Percentiles rank a stretch among this genome's conserved stretches.
Evolutionary conservation across 768 basidiomycete genomes (phyloP).

Genomic region (Mycena sanguinolenta): DNA sequence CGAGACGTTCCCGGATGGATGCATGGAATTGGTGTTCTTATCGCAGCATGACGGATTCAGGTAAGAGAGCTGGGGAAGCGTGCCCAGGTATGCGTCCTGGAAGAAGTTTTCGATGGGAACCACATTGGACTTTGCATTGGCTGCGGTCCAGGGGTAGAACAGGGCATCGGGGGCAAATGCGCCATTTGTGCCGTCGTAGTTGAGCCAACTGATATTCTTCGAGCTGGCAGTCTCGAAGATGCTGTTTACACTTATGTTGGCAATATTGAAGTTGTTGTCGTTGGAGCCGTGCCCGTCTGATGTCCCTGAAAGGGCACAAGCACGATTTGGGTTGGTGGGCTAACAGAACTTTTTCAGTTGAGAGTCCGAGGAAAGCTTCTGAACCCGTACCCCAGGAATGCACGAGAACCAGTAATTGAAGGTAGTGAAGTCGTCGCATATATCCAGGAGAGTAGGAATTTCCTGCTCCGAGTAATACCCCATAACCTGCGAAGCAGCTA

Average conservation of each 20-base stretch:
- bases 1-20: conserved; percentile 42
- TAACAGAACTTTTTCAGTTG: conserved; percentile 4
- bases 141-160: conserved; percentile 40
- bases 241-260: conserved; percentile 35
- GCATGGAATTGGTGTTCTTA: conserved; percentile 39
- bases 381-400: conserved; percentile 41
- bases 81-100: conserved; percentile 5
- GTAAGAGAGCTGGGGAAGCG: conserved; percentile 44
- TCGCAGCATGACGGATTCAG: conserved; percentile 45
- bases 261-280: conserved; percentile 40
- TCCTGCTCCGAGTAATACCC: conserved; percentile 41
- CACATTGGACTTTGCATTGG: conserved; percentile 38
- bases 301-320: conserved; percentile 44
- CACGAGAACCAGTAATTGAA: conserved; percentile 49
- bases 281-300: conserved; percentile 46
- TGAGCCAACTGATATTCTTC: conserved; percentile 42
- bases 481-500: conserved; percentile 42
- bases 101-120: conserved; percentile 46
- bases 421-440: conserved; percentile 44
- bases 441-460: conserved; percentile 40
- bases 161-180: conserved; percentile 40
- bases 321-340: conserved; percentile 49
- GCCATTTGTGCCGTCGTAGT: conserved; percentile 43
- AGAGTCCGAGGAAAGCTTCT: background rate
- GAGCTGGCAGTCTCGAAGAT: conserved; percentile 46